These are phyloP conservation scores for Hypericum androsaemum DNA, from an alignment of 345 rosid genomes.

Conservation along the genomic window DNA sequence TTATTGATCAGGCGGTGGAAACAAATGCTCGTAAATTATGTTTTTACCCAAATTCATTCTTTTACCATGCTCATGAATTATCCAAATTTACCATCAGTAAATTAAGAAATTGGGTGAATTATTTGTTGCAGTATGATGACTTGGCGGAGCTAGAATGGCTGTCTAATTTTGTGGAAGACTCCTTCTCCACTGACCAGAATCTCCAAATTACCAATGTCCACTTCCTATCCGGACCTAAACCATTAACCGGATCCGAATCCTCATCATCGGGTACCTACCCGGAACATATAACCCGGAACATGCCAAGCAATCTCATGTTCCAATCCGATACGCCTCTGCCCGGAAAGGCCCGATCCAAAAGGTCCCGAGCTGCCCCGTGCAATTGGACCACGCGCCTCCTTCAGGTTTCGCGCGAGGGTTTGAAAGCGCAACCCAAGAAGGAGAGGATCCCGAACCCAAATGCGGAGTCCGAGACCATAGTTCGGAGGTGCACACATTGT, in stretches of 20 bases:
- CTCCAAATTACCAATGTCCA: conserved; percentile 29
- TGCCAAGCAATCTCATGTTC: conserved; percentile 23
- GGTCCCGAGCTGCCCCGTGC: conserved; percentile 53
- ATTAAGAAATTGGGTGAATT: too few species aligned
- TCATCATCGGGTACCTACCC: conserved; percentile 31
- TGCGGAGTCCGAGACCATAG: conserved; percentile 6
- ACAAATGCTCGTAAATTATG: too few species aligned
- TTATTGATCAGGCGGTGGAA: too few species aligned
- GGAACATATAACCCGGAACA: conserved; percentile 13
- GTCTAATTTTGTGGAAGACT: conserved; percentile 68
- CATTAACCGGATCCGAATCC: conserved; percentile 33
- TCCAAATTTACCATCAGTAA: too few species aligned
- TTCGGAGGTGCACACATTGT: conserved; percentile 54
- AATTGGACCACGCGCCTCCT: conserved; percentile 69
- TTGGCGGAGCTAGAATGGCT: conserved; percentile 78
- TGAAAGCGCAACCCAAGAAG: conserved; percentile 13
- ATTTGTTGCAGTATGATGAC: conserved; percentile 43
- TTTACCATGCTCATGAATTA: too few species aligned
- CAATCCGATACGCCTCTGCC: conserved; percentile 43
- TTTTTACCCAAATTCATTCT: too few species aligned
- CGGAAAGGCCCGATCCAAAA: conserved; percentile 57
- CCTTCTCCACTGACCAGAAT: conserved; percentile 44
- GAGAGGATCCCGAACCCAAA: conserved; percentile 14
- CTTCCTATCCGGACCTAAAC: conserved; percentile 34
- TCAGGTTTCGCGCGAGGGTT: conserved; percentile 21